A percentile compares a stretch with the other conserved stretches of the same genome.
phyloP scores from a whole-genome alignment of 2,329 filamentous ascomycete genomes.

The Gremmenia infestans region DNA sequence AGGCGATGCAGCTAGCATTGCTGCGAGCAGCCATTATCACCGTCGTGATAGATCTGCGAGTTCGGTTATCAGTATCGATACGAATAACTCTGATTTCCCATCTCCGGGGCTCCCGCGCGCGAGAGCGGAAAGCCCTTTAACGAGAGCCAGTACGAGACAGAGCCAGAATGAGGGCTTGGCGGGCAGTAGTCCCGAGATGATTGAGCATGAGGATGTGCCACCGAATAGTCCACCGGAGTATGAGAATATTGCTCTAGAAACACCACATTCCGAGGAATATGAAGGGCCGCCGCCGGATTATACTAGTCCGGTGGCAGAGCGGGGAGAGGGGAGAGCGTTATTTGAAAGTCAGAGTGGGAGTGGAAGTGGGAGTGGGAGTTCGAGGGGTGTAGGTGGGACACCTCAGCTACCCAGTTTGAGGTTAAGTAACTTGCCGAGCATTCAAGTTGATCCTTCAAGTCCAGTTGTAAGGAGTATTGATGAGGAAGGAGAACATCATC shows the following conservation, averaged over 20 bases:
- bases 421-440: constrained; percentile 47
- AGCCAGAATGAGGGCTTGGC: constrained; percentile 18
- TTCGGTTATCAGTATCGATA: constrained; percentile 51
- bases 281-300: constrained; percentile 29
- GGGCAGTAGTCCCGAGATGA: constrained; percentile 29
- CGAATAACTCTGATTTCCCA: constrained; percentile 38
- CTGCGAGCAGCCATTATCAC: constrained; percentile 36
- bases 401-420: constrained; percentile 50
- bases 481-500: constrained; percentile 2
- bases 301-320: constrained; percentile 19
- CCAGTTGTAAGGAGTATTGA: constrained; percentile 10
- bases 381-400: constrained; percentile 35
- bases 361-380: constrained; percentile 5
- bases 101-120: constrained; percentile 39
- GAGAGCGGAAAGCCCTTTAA: constrained; percentile 36
- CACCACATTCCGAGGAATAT: constrained; percentile 13
- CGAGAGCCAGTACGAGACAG: constrained; percentile 12
- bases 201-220: constrained; percentile 27
- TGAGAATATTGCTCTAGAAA: constrained; percentile 28
- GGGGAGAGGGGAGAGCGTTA: constrained; percentile 13
- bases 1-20: constrained; percentile 56
- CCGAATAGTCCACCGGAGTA: constrained; percentile 29
- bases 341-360: neutral
- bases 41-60: constrained; percentile 45
- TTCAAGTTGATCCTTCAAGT: constrained; percentile 46